Conservation (phyloP, 2,329 filamentous ascomycete genomes). For the Claviceps paspali region DNA sequence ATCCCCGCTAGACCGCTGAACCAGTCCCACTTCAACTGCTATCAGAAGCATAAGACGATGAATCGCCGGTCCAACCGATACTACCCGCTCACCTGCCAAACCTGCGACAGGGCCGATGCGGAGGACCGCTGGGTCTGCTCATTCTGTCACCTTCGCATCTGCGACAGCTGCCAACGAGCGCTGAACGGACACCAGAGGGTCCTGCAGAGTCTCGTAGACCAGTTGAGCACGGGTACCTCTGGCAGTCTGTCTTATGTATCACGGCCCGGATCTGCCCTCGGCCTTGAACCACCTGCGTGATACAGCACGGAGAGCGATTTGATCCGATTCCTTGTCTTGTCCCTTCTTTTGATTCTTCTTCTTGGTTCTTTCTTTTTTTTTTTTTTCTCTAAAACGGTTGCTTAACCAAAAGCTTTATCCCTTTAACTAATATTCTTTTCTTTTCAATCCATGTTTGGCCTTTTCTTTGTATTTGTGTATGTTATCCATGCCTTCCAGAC, state of each 20-base stretch:
- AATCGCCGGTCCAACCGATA: slow-evolving; percentile 30
- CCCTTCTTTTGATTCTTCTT: neutral
- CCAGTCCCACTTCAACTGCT: slow-evolving; percentile 30
- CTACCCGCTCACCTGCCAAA: slow-evolving; percentile 38
- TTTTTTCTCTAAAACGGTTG: neutral
- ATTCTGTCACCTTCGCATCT: slow-evolving; percentile 38
- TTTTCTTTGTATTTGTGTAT: no score
- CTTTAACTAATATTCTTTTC: no score
- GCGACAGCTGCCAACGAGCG: slow-evolving; percentile 28
- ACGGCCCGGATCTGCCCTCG: slow-evolving; percentile 10
- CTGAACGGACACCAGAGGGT: slow-evolving; percentile 27
- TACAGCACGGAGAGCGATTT: no score
- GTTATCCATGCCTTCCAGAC: no score
- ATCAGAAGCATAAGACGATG: slow-evolving; percentile 32
- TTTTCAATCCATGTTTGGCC: neutral
- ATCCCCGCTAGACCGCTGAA: slow-evolving; percentile 28
- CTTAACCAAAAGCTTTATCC: no score
- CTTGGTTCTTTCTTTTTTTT: neutral
- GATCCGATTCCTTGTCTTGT: neutral
- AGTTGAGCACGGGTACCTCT: slow-evolving; percentile 9
- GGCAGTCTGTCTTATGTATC: slow-evolving; percentile 9
- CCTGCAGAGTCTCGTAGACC: slow-evolving; percentile 25
- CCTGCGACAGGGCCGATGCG: slow-evolving; percentile 30
- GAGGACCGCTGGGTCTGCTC: slow-evolving; percentile 31
- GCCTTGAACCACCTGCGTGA: no score